Conservation (phyloP, 1,139 yeast species). For the Scheffersomyces illinoinensis region DNA sequence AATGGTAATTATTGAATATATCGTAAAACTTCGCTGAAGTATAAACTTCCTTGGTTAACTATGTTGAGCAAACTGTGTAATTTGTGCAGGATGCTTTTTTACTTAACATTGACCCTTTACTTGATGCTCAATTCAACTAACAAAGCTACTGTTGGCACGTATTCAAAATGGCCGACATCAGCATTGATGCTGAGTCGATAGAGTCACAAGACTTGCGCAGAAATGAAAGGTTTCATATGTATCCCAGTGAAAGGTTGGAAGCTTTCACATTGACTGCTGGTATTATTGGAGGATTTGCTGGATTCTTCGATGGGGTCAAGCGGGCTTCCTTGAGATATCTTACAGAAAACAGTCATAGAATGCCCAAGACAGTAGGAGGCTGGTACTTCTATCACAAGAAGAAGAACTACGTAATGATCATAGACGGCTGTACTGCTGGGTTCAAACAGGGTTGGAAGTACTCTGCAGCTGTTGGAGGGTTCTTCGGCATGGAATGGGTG, state of each 20-base stretch:
- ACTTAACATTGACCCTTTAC: not conserved
- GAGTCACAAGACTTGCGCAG: slow-evolving; percentile 7
- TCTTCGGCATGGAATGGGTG: slow-evolving; percentile 63
- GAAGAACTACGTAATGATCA: slow-evolving; percentile 73
- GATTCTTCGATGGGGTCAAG: slow-evolving; percentile 63
- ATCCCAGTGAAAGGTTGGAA: slow-evolving; percentile 36
- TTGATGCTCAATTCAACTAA: not conserved
- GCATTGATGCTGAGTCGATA: not conserved
- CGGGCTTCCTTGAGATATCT: slow-evolving; percentile 60
- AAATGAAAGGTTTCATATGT: slow-evolving; percentile 44
- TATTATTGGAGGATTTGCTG: slow-evolving; percentile 59
- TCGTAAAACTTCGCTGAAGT: no score
- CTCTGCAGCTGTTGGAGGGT: slow-evolving; percentile 47
- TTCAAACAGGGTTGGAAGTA: slow-evolving; percentile 44
- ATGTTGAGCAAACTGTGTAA: not conserved
- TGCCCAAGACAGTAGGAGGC: slow-evolving; percentile 78
- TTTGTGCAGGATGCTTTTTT: not conserved
- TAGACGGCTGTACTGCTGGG: slow-evolving; percentile 52
- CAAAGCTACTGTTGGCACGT: not conserved
- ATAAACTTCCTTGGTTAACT: not conserved
- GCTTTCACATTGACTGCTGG: slow-evolving; percentile 42
- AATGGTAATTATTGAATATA: not conserved
- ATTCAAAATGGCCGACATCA: not conserved
- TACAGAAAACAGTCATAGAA: slow-evolving; percentile 80
- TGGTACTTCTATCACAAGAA: slow-evolving; percentile 91